phyloP scores from a whole-genome alignment of 768 basidiomycete genomes.

The Polyporus arcularius region DNA sequence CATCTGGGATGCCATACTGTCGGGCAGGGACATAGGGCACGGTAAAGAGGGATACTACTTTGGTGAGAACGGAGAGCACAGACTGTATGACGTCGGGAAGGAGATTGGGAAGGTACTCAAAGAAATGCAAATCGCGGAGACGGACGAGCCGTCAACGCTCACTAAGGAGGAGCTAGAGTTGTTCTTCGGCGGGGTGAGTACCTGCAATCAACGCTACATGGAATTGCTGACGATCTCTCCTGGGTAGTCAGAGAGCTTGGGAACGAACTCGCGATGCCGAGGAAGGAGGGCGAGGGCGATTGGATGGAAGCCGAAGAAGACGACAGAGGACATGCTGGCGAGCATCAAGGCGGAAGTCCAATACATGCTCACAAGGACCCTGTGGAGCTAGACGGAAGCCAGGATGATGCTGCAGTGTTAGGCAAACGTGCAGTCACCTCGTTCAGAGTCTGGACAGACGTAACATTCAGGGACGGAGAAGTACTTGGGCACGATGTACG shows the following conservation, averaged over 20 bases:
- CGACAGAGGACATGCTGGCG: conserved; percentile 42
- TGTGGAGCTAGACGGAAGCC: no score
- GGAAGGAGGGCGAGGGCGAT: conserved; percentile 32
- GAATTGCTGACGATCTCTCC: no score
- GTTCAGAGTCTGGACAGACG: no score
- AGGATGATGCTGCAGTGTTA: no score
- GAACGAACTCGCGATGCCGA: conserved; percentile 17
- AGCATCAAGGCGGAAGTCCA: conserved; percentile 45
- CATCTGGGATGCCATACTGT: conserved; percentile 37
- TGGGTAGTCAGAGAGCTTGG: conserved; percentile 8
- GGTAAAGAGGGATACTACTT: conserved; percentile 35
- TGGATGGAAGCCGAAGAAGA: conserved; percentile 49
- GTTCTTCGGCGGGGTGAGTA: conserved; percentile 33
- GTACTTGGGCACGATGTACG: no score
- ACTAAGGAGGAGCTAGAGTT: conserved; percentile 40
- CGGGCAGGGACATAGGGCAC: conserved; percentile 23
- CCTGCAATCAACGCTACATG: background rate
- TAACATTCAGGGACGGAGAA: no score
- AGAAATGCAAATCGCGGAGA: conserved; percentile 25
- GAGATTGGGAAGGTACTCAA: conserved; percentile 33
- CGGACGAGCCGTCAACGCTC: conserved; percentile 42
- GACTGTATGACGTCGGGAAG: conserved; percentile 30
- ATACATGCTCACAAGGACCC: conserved; percentile 1
- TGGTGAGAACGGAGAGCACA: conserved; percentile 30
- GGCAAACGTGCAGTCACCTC: no score